Percentiles rank a stretch among this genome's conserved stretches.
phyloP scores from a whole-genome alignment of 805 yeast species.

The Candida orba region DNA sequence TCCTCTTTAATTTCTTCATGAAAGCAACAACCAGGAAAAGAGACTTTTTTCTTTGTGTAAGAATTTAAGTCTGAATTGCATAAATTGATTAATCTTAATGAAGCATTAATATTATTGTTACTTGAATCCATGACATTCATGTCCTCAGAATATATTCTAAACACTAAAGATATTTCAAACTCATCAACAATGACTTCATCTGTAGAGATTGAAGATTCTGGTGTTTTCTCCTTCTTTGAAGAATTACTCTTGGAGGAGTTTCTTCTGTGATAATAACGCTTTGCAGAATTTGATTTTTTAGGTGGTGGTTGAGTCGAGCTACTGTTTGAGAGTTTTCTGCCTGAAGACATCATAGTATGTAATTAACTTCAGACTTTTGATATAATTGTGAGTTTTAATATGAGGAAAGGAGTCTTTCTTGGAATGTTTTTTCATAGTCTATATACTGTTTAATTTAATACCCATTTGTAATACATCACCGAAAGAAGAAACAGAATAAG shows the following conservation, averaged over 20 bases:
- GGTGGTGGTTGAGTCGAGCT: not conserved
- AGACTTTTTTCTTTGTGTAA: too few relatives aligned
- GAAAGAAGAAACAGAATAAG: too few relatives aligned
- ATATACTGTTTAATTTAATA: not conserved
- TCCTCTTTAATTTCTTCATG: not conserved
- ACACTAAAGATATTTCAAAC: not conserved
- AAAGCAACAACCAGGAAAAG: constrained; percentile 7
- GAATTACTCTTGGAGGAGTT: not conserved
- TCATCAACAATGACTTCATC: not conserved
- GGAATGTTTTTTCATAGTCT: not conserved
- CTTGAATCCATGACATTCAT: too few relatives aligned
- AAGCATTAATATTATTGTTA: not conserved
- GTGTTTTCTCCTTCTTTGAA: not conserved
- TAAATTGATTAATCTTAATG: not conserved
- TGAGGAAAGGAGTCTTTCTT: too few relatives aligned
- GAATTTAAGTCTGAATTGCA: not conserved
- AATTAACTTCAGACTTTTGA: too few relatives aligned
- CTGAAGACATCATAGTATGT: not conserved
- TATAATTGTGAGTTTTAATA: not conserved
- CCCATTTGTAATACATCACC: not conserved
- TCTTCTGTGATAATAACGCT: not conserved
- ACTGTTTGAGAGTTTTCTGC: not conserved
- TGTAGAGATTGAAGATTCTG: too few relatives aligned
- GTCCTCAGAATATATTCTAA: not conserved
- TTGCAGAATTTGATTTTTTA: not conserved